Percentiles rank a stretch among this genome's conserved stretches.
Evolutionary conservation across 2,329 filamentous ascomycete species (phyloP).

Genomic region (Fusarium nisikadoi): DNA sequence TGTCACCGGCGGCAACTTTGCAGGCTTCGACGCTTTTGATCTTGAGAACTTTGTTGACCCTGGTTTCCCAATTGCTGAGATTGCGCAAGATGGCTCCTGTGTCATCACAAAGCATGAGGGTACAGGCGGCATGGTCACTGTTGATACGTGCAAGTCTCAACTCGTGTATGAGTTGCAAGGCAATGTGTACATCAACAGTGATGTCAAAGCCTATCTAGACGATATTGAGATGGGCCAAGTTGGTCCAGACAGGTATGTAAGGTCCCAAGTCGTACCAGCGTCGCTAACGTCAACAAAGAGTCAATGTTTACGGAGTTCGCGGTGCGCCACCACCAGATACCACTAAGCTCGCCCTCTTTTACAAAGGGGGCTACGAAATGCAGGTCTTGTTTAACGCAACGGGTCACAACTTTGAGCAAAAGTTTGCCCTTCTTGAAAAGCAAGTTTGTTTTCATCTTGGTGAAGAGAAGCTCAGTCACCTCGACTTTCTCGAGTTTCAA

Average conservation of each 20-base stretch:
- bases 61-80: neutral
- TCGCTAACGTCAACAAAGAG: neutral
- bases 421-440: neutral
- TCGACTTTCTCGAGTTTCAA: neutral
- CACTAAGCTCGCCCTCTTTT: neutral
- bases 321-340: neutral
- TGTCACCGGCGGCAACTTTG: neutral
- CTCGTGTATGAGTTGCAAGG: neutral
- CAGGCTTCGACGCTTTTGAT: neutral
- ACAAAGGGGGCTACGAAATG: neutral
- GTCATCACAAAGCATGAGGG: neutral
- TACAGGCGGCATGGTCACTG: neutral
- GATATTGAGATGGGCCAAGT: neutral
- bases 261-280: fast-evolving
- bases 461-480: neutral
- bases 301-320: neutral
- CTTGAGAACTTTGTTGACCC: neutral
- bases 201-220: neutral
- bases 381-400: neutral
- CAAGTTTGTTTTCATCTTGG: neutral
- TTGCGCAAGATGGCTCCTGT: neutral
- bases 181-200: neutral
- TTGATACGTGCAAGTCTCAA: neutral
- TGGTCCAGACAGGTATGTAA: neutral
- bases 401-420: neutral